Evolutionary conservation across 78 protist species (phyloP).

Genomic region (Dictyostelium firmibasis): DNA sequence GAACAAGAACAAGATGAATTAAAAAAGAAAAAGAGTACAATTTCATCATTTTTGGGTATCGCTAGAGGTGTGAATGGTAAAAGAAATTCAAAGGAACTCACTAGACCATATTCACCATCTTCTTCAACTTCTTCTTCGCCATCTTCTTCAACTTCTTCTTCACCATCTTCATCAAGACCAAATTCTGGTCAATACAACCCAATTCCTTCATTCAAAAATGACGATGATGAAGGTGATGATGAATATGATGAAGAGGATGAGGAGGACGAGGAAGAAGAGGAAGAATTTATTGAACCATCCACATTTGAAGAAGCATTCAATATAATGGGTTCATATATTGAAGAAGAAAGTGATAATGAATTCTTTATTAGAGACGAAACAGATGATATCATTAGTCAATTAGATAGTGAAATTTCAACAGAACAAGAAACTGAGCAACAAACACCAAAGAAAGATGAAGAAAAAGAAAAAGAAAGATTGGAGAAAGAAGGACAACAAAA

Average conservation of each 20-base stretch:
- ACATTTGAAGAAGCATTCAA: not conserved
- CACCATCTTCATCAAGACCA: constrained; percentile 6
- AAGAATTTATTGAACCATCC: not conserved
- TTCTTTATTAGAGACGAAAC: not conserved
- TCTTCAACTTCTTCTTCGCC: not conserved
- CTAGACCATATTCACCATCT: not conserved
- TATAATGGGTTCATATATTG: not conserved
- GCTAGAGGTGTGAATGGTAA: not conserved
- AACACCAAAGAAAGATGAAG: not conserved
- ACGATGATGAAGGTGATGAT: not conserved
- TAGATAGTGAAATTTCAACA: not conserved
- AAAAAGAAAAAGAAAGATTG: not conserved
- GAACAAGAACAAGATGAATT: not conserved
- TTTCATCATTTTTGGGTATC: not conserved
- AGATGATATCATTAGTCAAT: not conserved
- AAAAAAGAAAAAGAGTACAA: not conserved
- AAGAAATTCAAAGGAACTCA: not conserved
- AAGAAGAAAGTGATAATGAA: not conserved
- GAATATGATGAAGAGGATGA: not conserved
- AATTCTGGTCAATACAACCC: not conserved
- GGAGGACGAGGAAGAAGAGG: not conserved
- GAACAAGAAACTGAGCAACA: not conserved
- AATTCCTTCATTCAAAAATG: not conserved
- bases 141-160: not conserved
- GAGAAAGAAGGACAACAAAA: not conserved